These are phyloP conservation scores for Hanseniaspora valbyensis DNA, from an alignment of 805 yeast species.

Conservation along the genomic window DNA sequence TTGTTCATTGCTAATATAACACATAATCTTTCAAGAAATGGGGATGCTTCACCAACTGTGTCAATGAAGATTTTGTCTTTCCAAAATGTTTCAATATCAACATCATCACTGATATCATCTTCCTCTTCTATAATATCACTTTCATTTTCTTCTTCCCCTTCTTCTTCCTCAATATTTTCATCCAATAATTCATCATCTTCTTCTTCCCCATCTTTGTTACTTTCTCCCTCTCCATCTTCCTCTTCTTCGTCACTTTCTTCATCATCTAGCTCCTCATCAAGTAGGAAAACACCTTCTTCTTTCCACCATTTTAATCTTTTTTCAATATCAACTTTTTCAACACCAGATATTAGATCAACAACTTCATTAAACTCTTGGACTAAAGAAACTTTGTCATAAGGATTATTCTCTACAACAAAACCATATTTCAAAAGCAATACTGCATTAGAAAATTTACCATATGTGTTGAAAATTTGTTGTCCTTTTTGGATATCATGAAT, in stretches of 20 bases:
- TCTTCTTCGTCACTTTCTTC: constrained; percentile 18
- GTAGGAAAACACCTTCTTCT: constrained; percentile 31
- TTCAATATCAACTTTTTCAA: constrained; percentile 28
- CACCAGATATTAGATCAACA: constrained; percentile 23
- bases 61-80: constrained; percentile 12
- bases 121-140: constrained; percentile 5
- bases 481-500: constrained; percentile 39
- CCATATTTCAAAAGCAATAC: constrained; percentile 68
- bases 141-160: neutral
- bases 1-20: constrained; percentile 5
- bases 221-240: constrained; percentile 24
- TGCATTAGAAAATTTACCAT: constrained; percentile 63
- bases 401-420: constrained; percentile 47
- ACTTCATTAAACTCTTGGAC: constrained; percentile 37
- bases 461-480: constrained; percentile 67
- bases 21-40: constrained; percentile 9
- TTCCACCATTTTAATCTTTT: constrained; percentile 42
- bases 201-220: constrained; percentile 8
- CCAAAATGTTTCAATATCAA: constrained; percentile 11
- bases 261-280: constrained; percentile 16
- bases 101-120: constrained; percentile 3
- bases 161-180: constrained; percentile 23
- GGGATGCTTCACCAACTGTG: constrained; percentile 4
- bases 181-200: constrained; percentile 17
- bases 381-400: constrained; percentile 48